Evolutionary conservation across 768 basidiomycete genomes (phyloP).

Genomic region (Boletus vinaceobasis): DNA sequence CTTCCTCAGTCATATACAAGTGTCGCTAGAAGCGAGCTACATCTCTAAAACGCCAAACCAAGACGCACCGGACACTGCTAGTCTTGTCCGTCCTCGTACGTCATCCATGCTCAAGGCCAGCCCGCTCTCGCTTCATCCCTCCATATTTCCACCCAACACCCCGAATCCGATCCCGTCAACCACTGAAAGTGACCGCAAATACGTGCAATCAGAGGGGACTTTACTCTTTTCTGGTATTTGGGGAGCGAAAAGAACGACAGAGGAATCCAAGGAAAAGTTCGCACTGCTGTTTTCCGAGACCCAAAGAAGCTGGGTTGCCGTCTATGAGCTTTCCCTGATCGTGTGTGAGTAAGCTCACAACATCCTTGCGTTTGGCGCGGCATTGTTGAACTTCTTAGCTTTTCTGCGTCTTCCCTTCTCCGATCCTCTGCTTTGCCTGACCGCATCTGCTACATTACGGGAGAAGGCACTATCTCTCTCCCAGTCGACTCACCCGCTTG

Average conservation of each 20-base stretch:
- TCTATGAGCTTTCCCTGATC: constrained; percentile 74
- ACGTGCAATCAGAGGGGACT: constrained; percentile 76
- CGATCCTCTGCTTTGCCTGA: constrained; percentile 81
- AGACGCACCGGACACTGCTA: constrained; percentile 35
- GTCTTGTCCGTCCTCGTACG: constrained; percentile 53
- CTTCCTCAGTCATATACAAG: constrained; percentile 67
- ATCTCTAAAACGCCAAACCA: constrained; percentile 48
- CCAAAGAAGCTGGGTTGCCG: constrained; percentile 67
- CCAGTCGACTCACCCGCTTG: constrained; percentile 35
- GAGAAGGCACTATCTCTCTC: constrained; percentile 62
- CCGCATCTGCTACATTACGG: constrained; percentile 82
- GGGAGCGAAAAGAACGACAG: constrained; percentile 52
- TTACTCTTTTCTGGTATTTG: constrained; percentile 68
- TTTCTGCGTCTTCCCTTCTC: constrained; percentile 66
- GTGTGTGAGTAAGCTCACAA: constrained; percentile 57
- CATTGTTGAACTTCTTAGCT: constrained; percentile 41
- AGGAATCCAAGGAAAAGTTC: constrained; percentile 54
- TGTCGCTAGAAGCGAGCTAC: constrained; percentile 80
- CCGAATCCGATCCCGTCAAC: constrained; percentile 82
- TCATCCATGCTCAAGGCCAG: constrained; percentile 41
- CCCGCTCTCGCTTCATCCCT: constrained; percentile 45
- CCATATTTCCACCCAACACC: constrained; percentile 77
- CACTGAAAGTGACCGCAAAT: constrained; percentile 68
- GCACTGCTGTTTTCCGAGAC: constrained; percentile 61
- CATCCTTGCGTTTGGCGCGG: background rate